Evolutionary conservation across 1,284 basidiomycete genomes (phyloP).

Genomic region (Pulchroboletus neoregius): DNA sequence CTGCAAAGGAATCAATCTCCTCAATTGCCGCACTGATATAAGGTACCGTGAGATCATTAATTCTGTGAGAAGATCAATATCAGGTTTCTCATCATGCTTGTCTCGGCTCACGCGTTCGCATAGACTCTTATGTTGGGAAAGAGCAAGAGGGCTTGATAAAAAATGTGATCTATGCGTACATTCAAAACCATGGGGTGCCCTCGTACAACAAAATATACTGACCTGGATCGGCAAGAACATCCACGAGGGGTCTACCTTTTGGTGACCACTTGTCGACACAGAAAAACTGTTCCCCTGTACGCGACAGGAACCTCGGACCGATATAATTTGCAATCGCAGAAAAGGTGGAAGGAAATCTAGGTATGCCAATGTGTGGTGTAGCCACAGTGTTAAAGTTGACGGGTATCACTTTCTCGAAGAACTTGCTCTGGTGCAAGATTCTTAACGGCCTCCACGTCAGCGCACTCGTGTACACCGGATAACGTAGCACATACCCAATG

Average conservation of each 20-base stretch:
- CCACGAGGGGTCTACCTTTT: slow-evolving; percentile 66
- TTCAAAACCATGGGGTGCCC: slow-evolving; percentile 10
- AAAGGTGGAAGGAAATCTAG: slow-evolving; percentile 55
- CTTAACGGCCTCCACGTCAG: slow-evolving; percentile 27
- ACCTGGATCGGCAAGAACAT: slow-evolving; percentile 86
- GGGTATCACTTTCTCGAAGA: slow-evolving; percentile 66
- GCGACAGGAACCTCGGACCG: slow-evolving; percentile 72
- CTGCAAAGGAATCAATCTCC: slow-evolving; percentile 61
- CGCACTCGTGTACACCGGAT: neutral
- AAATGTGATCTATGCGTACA: slow-evolving; percentile 54
- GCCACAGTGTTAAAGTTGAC: slow-evolving; percentile 82
- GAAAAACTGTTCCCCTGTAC: slow-evolving; percentile 83
- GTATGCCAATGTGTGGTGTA: slow-evolving; percentile 75
- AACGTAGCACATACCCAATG: slow-evolving; percentile 49
- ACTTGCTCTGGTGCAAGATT: slow-evolving; percentile 62
- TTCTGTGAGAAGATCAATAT: slow-evolving; percentile 33
- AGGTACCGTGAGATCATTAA: slow-evolving; percentile 80
- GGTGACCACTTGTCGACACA: slow-evolving; percentile 71
- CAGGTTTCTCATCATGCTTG: neutral
- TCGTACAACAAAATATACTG: slow-evolving; percentile 20
- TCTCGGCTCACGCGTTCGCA: slow-evolving; percentile 66
- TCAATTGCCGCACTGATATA: slow-evolving; percentile 78
- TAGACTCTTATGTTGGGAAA: slow-evolving; percentile 79
- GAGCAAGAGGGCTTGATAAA: slow-evolving; percentile 67
- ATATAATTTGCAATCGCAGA: slow-evolving; percentile 56